A percentile compares a stretch with the other conserved stretches of the same genome.
These are phyloP conservation scores for Stachybotrys chartarum DNA, from an alignment of 2,329 filamentous ascomycete species.

Conservation along the genomic window DNA sequence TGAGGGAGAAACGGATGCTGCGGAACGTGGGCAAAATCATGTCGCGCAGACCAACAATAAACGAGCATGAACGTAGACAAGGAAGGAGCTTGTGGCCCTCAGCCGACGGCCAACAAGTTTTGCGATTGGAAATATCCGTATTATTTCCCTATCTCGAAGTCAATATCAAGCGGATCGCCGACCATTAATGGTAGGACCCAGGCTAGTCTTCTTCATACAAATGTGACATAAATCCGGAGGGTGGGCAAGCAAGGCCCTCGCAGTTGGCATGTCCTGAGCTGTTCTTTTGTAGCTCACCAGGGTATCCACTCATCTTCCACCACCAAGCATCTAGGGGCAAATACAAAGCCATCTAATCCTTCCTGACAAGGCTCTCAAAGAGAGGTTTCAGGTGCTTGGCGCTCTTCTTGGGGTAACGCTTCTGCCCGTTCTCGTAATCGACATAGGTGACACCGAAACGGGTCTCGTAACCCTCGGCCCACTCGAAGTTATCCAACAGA, in stretches of 20 bases:
- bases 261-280: background rate
- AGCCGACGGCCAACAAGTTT: background rate
- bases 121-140: background rate
- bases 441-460: conserved; percentile 80
- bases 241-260: background rate
- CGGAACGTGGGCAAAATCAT: too few species aligned
- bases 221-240: background rate
- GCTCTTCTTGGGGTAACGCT: conserved; percentile 78
- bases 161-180: background rate
- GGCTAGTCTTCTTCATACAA: background rate
- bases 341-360: conserved; percentile 29
- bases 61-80: background rate
- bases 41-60: too few species aligned
- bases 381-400: conserved; percentile 63
- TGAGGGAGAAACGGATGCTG: conserved; percentile 6
- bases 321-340: background rate
- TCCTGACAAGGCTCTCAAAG: conserved; percentile 64
- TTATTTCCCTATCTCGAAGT: background rate
- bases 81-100: background rate
- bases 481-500: conserved; percentile 86
- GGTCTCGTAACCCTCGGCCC: conserved; percentile 86
- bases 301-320: conserved; percentile 1
- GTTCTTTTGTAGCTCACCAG: background rate
- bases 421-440: conserved; percentile 74
- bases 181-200: background rate